Evolutionary conservation across 1,284 basidiomycete genomes (phyloP), one percentile per base, ranked within the genome.

Genomic region (Wolfiporia cocos): DNA sequence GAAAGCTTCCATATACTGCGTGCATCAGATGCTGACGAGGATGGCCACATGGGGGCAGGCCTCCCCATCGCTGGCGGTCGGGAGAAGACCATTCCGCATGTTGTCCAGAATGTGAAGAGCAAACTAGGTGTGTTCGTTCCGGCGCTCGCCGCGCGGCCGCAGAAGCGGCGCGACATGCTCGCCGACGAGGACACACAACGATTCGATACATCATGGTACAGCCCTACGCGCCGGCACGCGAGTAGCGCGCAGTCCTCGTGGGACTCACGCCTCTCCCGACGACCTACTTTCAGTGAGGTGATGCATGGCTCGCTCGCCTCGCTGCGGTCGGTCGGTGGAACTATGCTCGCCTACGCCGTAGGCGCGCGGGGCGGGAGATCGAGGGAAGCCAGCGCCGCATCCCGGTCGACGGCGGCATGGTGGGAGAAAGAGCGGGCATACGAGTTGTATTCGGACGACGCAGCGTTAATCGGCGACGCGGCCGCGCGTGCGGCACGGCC

Each of bases 151-250:
- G 31, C 41, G 19, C 21, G 26, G 1, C 17, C 55, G 24, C 50
- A 41, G 26, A 30, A 64, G 46, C 65, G 82, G 26, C 68, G 71
- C 22, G 84, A 88, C 55, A 87, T 88, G 76, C 71, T 88, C 26
- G 84, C 77, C 2, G 84, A 88, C 46, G 85, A 88, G 60, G 85
- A 88, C 53, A 69, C 72, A 2, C 65, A 70, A 11, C 70, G 75
- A 17, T 77, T 81, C 43, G 68, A 51, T 20, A 39, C 47, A 17
- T 35, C 48, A 6, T 44, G 44, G 5, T 49, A 51, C 45, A 46
- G 48, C 23, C 36, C 44, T 12, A 42, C 57, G 4, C 49, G 48
- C n/a, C 44, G 58, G 20, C 52, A 58, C 21, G 44, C 54, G n/a
- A 62, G 59, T 44, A 50, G 54, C 17, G 51, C 52, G 2, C 43